These are phyloP conservation scores for Wickerhamiella galacta DNA, from an alignment of 805 yeast species.

Conservation along the genomic window DNA sequence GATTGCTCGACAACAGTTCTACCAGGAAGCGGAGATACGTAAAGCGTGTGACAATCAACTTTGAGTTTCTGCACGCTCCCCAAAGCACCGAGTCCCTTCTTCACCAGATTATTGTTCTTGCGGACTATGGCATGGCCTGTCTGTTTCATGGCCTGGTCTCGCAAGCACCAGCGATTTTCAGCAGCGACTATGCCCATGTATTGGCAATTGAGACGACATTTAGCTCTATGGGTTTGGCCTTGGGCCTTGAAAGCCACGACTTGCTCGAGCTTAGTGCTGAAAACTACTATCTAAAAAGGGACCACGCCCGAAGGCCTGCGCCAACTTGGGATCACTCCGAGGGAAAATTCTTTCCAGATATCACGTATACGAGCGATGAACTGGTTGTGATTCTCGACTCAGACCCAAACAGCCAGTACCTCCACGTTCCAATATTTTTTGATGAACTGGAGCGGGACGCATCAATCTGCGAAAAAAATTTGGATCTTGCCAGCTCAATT, in stretches of 20 bases:
- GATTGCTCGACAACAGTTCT: not conserved
- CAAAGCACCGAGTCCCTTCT: not conserved
- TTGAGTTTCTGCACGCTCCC: constrained; percentile 1
- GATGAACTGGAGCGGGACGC: not conserved
- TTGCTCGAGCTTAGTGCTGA: constrained; percentile 2
- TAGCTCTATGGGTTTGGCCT: constrained; percentile 1
- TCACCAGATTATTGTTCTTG: constrained; percentile 4
- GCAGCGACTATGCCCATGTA: not conserved
- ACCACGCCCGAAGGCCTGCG: not conserved
- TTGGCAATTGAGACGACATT: not conserved
- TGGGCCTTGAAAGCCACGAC: not conserved
- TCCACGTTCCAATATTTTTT: constrained; percentile 2
- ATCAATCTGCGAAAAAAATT: no score
- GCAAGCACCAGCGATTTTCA: constrained; percentile 6
- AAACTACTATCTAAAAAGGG: not conserved
- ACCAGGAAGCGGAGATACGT: constrained; percentile 5
- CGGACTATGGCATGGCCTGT: constrained; percentile 7
- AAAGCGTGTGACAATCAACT: not conserved
- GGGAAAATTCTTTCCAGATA: not conserved
- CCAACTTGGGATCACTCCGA: not conserved
- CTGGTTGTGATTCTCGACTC: not conserved
- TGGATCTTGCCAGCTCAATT: not conserved
- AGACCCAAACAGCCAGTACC: not conserved
- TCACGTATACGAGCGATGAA: not conserved
- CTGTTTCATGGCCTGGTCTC: not conserved